phyloP scores from a whole-genome alignment of 768 basidiomycete species.

The Mycena alexandri region DNA sequence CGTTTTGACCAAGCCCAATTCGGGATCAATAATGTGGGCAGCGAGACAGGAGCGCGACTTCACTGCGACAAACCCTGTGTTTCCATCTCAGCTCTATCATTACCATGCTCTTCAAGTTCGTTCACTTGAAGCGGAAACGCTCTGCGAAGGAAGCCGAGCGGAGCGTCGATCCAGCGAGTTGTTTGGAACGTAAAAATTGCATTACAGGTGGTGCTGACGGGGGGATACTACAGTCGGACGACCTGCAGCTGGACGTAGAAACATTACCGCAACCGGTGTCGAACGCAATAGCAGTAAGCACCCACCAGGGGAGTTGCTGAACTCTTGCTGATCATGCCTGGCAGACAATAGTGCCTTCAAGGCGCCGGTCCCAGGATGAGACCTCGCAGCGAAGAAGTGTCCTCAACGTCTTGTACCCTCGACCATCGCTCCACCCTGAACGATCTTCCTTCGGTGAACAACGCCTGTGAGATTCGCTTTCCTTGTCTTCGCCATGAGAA shows the following conservation, averaged over 20 bases:
- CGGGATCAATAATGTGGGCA: not conserved
- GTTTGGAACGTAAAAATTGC: too few relatives aligned
- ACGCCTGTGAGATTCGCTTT: not conserved
- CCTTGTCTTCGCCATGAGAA: not conserved
- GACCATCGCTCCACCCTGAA: conserved; percentile 1
- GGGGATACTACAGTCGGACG: too few relatives aligned
- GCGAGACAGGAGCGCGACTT: not conserved
- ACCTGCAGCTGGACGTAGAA: not conserved
- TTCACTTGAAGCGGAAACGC: too few relatives aligned
- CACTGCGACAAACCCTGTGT: too few relatives aligned
- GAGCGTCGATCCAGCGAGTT: too few relatives aligned
- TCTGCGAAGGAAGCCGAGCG: too few relatives aligned
- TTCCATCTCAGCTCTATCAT: too few relatives aligned
- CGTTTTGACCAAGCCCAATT: too few relatives aligned
- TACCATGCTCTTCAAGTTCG: too few relatives aligned
- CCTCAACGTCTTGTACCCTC: conserved; percentile 24
- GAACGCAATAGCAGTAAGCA: conserved; percentile 6
- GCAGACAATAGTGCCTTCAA: conserved; percentile 14
- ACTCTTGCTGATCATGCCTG: not conserved
- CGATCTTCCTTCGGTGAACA: conserved; percentile 1
- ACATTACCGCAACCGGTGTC: not conserved
- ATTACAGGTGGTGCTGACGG: too few relatives aligned
- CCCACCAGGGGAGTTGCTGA: not conserved
- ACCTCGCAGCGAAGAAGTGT: conserved; percentile 17
- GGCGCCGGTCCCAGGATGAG: conserved; percentile 21